Evolutionary conservation across 129 eudicot species (phyloP), one percentile per base, ranked within the genome.

Genomic region (Saussurea involucrata): DNA sequence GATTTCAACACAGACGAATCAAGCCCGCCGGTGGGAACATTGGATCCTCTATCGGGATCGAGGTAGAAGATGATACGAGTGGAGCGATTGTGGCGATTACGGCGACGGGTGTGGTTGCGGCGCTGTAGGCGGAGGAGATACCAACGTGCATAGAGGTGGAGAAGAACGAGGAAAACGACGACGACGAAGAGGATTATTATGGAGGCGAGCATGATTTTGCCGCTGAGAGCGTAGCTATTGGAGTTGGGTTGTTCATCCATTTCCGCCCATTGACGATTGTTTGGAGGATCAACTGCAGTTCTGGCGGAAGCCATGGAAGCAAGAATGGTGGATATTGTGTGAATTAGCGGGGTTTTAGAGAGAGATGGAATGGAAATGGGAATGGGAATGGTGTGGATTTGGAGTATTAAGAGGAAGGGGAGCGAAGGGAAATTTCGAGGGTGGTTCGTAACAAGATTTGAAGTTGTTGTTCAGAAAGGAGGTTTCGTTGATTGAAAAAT

Each of bases 91-190:
- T 75, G 83, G 24, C 88, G 88, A 21, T 61, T 67, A 17, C 88
- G 89, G 36, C 86, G 88, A 28, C 84, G 96, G 80, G 24, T 69
- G 68, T 53, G 37, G 46, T 77, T 70, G 0, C 86, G 84, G 11
- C 86, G 89, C 70, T 86, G 88, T 31, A 72, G 74, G 17, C 91
- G 87, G 64, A 78, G 76, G 58, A 95, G 77, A 68, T 95, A 90
- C 95, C 96, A 92, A 5, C 92, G 80, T 25, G 88, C 90, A 80
- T 95, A 95, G 46, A 95, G 81, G 49, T 92, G 99, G 72, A 90
- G 88, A 17, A 75, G 53, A 15, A 85, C 84, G 76, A 95, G 61
- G 33, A 92, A 73, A 4, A 85, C 36, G 12, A 95, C 95, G 61
- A 95, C 86, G 44, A 74, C 82, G 66, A 95, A 89, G 8, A 95